Percentiles rank a stretch among this genome's conserved stretches.
Evolutionary conservation across 805 yeast genomes (phyloP).

Genomic region (Ogataea thermomethanolica): DNA sequence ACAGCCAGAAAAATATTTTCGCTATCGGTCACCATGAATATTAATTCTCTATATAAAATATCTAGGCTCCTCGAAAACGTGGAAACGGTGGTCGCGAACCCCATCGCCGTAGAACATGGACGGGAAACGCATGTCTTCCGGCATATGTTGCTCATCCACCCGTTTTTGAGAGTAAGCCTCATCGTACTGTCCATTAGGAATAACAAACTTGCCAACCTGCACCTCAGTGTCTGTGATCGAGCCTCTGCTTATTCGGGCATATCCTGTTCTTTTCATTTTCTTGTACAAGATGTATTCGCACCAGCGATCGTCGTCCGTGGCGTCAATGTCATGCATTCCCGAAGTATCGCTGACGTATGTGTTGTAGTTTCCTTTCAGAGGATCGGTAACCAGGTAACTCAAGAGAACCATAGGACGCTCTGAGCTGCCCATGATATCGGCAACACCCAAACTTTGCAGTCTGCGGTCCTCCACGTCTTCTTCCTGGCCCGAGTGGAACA

Average conservation of each 20-base stretch:
- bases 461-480: conserved; percentile 94
- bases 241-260: conserved; percentile 90
- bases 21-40: background rate
- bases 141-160: conserved; percentile 53
- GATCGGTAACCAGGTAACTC: conserved; percentile 87
- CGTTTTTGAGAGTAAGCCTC: conserved; percentile 37
- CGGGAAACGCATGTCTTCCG: conserved; percentile 72
- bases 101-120: conserved; percentile 80
- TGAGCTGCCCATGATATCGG: conserved; percentile 78
- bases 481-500: conserved; percentile 97
- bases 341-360: conserved; percentile 81
- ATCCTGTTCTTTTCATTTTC: conserved; percentile 80
- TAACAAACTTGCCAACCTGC: conserved; percentile 88
- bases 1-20: conserved; percentile 5
- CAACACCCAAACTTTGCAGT: conserved; percentile 72
- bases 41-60: conserved; percentile 45
- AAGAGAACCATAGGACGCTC: conserved; percentile 79
- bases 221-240: conserved; percentile 96
- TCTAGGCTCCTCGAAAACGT: conserved; percentile 92
- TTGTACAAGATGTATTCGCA: conserved; percentile 94
- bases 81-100: conserved; percentile 88
- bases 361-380: conserved; percentile 85
- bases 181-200: conserved; percentile 35
- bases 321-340: conserved; percentile 92
- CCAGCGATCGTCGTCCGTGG: conserved; percentile 96